A percentile compares a stretch with the other conserved stretches of the same genome.
phyloP scores from a whole-genome alignment of 2,329 filamentous ascomycete species.

The Dactylellina leptospora region DNA sequence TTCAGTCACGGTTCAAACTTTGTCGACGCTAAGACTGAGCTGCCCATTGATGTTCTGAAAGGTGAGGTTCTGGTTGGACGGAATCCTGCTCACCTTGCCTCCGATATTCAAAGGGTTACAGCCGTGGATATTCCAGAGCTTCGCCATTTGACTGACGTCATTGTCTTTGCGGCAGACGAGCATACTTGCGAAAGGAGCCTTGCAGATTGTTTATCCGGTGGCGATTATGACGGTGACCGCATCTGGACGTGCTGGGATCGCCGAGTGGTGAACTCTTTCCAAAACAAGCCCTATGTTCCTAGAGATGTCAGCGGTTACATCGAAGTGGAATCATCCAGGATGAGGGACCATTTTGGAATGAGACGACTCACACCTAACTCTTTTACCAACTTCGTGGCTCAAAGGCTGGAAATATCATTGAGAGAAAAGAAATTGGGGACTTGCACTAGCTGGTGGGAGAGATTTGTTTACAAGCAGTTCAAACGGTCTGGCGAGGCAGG shows the following conservation, averaged over 20 bases:
- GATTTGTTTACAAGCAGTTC: conserved; percentile 66
- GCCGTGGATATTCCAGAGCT: conserved; percentile 65
- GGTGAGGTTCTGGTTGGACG: conserved; percentile 73
- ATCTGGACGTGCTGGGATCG: conserved; percentile 79
- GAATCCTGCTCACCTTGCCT: conserved; percentile 73
- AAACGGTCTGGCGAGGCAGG: neutral
- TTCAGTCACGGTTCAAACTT: conserved; percentile 65
- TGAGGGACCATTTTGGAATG: conserved; percentile 7
- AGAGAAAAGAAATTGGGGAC: conserved; percentile 69
- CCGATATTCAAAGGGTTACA: conserved; percentile 75
- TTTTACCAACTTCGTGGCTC: conserved; percentile 64
- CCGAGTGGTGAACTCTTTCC: conserved; percentile 72
- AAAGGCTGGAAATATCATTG: conserved; percentile 69
- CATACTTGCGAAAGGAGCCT: conserved; percentile 64
- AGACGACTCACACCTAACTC: neutral
- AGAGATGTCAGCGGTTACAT: conserved; percentile 51
- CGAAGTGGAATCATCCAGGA: conserved; percentile 8
- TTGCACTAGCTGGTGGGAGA: conserved; percentile 72
- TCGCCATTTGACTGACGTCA: conserved; percentile 76
- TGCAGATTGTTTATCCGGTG: conserved; percentile 76
- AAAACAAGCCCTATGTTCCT: conserved; percentile 62
- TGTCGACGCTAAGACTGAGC: conserved; percentile 51
- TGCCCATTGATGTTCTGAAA: conserved; percentile 61
- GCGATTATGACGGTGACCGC: conserved; percentile 83
- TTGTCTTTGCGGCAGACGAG: conserved; percentile 77